Evolutionary conservation across 163 green algal species (phyloP).

Genomic region (Scenedesmus sp.): DNA sequence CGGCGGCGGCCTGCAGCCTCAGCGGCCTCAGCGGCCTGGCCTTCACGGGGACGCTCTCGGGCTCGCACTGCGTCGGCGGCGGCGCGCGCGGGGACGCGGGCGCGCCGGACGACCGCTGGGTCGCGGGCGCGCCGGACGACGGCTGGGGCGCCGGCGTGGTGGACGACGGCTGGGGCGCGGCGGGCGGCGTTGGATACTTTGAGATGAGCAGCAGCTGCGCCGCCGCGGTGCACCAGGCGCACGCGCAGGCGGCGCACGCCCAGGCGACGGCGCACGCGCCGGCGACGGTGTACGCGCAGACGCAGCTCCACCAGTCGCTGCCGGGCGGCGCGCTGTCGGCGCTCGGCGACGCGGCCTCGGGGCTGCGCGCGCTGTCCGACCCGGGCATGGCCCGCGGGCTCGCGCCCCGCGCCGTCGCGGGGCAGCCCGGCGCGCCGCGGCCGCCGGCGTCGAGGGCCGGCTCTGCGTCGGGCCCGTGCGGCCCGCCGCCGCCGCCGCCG

Average conservation of each 20-base stretch:
- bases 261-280: background rate
- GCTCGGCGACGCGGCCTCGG: background rate
- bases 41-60: background rate
- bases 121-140: background rate
- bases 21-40: background rate
- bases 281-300: background rate
- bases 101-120: no score
- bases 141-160: background rate
- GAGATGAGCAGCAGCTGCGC: no score
- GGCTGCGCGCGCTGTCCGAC: background rate
- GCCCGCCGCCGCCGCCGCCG: background rate
- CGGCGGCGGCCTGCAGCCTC: background rate
- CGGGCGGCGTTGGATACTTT: constrained; percentile 16
- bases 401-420: background rate
- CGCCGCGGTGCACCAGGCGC: background rate
- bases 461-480: background rate
- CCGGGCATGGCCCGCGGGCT: background rate
- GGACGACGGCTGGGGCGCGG: constrained; percentile 10
- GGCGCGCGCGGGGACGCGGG: no score
- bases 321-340: background rate
- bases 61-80: no score
- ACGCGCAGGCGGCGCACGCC: background rate
- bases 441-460: background rate
- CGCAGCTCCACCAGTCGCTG: background rate
- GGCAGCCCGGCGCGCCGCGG: background rate